These are phyloP conservation scores for Puccinia triticina DNA, from an alignment of 1,284 basidiomycete species.

Conservation along the genomic window DNA sequence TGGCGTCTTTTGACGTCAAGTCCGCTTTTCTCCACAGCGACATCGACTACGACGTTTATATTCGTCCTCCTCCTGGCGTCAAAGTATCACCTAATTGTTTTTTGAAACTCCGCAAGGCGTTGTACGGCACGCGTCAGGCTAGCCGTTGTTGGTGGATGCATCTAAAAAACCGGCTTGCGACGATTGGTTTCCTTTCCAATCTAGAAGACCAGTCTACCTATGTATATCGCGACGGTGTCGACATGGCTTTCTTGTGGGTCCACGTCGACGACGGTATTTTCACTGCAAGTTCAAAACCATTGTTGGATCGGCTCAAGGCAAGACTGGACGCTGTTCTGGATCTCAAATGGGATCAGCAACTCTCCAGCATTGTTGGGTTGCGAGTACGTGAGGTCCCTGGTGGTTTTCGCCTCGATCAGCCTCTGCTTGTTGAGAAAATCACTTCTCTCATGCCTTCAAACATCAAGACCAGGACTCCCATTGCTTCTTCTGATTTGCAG, in stretches of 20 bases:
- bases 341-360: too few species aligned
- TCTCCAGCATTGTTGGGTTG: neutral
- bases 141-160: neutral
- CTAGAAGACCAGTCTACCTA: neutral
- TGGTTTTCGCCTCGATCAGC: neutral
- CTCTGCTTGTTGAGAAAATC: neutral
- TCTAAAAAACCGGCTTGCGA: neutral
- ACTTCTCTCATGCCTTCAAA: neutral
- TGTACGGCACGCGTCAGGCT: neutral
- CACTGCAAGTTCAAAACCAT: too few species aligned
- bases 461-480: neutral
- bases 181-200: neutral
- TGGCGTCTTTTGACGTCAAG: slow-evolving; percentile 20
- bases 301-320: too few species aligned
- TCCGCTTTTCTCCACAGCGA: neutral
- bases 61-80: neutral
- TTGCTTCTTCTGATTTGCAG: neutral
- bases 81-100: neutral
- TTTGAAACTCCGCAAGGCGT: neutral
- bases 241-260: neutral
- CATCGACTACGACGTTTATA: neutral
- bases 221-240: neutral
- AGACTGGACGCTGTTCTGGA: too few species aligned
- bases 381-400: neutral
- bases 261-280: neutral